Conservation (phyloP, 129 eudicot genomes). For the Escallonia herrerae region DNA sequence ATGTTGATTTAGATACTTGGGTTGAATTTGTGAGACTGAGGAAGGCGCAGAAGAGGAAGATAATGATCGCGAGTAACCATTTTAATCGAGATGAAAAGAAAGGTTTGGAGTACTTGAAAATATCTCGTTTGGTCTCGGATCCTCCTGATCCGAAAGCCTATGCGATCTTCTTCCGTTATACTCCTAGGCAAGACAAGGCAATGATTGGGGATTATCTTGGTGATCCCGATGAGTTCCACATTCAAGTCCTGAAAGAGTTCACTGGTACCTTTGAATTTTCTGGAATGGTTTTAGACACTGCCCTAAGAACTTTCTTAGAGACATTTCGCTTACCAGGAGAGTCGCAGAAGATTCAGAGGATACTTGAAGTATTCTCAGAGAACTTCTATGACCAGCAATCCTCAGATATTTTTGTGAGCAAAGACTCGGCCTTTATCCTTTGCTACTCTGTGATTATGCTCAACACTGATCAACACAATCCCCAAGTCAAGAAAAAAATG, state of each 20-base stretch:
- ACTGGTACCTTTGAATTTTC: constrained; percentile 38
- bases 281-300: constrained; percentile 68
- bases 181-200: constrained; percentile 71
- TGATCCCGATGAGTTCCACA: constrained; percentile 38
- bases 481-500: constrained; percentile 93
- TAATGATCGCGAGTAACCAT: constrained; percentile 43
- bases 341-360: constrained; percentile 46
- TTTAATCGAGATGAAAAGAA: constrained; percentile 39
- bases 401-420: constrained; percentile 59
- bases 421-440: constrained; percentile 61
- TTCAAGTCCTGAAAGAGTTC: constrained; percentile 47
- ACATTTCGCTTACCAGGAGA: constrained; percentile 48
- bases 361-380: constrained; percentile 51
- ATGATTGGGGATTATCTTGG: constrained; percentile 48
- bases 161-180: constrained; percentile 48
- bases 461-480: constrained; percentile 94
- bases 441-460: constrained; percentile 89
- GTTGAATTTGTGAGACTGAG: constrained; percentile 26
- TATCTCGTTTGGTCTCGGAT: constrained; percentile 24
- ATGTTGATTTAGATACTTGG: constrained; percentile 26
- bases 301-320: constrained; percentile 39
- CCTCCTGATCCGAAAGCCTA: constrained; percentile 43
- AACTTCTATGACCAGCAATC: constrained; percentile 72
- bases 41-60: constrained; percentile 63
- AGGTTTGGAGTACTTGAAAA: constrained; percentile 36